These are phyloP conservation scores for Peribolospora baueri DNA, from an alignment of 768 basidiomycete species.

Conservation along the genomic window DNA sequence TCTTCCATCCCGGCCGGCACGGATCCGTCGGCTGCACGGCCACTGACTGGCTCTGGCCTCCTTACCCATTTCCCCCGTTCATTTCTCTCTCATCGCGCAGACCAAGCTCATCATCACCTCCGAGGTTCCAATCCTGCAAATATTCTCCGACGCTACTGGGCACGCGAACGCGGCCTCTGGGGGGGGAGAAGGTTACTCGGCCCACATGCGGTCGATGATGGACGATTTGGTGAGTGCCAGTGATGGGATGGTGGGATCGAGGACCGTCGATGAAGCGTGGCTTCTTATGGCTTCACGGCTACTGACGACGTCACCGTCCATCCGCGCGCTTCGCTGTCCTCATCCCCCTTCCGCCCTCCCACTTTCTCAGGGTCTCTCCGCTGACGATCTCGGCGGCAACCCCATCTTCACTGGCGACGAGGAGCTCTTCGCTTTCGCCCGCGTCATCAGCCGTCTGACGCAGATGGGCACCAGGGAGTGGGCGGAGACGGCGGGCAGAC, in stretches of 20 bases:
- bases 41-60: background rate
- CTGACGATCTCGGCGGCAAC: constrained; percentile 49
- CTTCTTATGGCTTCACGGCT: constrained; percentile 1
- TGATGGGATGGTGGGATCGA: background rate
- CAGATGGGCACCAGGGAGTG: too few species aligned
- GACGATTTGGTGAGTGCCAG: constrained; percentile 52
- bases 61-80: background rate
- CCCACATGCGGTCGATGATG: constrained; percentile 83
- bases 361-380: constrained; percentile 40
- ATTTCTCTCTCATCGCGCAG: constrained; percentile 20
- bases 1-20: too few species aligned
- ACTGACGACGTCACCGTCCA: background rate
- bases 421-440: constrained; percentile 87
- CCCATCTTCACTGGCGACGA: constrained; percentile 92
- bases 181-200: constrained; percentile 20
- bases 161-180: constrained; percentile 24
- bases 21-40: too few species aligned
- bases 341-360: background rate
- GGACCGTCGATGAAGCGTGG: constrained; percentile 6
- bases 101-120: constrained; percentile 80
- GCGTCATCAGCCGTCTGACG: constrained; percentile 21
- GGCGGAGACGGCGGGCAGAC: too few species aligned
- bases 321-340: background rate
- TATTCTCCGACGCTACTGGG: constrained; percentile 52
- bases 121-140: constrained; percentile 67